phyloP scores from a whole-genome alignment of 2,329 filamentous ascomycete genomes.

The Cercospora zeina region DNA sequence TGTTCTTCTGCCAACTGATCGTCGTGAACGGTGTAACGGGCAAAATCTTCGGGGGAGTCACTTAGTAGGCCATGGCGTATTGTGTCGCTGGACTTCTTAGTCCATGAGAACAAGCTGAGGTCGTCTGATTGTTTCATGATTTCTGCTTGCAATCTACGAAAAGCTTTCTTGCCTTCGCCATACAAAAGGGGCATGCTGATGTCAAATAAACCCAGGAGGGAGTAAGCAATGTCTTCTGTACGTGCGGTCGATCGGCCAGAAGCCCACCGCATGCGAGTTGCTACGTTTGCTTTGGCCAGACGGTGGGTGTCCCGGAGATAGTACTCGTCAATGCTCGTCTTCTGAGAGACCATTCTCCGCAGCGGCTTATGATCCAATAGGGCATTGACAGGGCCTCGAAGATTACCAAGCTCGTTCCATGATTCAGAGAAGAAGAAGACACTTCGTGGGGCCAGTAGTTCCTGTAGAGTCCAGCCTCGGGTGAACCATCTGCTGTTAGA shows the following conservation, averaged over 20 bases:
- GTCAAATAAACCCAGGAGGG: conserved; percentile 41
- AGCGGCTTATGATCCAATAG: neutral
- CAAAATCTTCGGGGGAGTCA: neutral
- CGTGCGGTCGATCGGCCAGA: conserved; percentile 18
- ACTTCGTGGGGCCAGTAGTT: neutral
- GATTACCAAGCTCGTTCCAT: conserved; percentile 1
- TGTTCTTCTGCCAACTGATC: neutral
- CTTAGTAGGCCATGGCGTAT: neutral
- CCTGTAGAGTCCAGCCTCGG: neutral
- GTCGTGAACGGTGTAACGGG: neutral
- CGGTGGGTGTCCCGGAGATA: neutral
- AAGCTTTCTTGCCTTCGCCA: conserved; percentile 33
- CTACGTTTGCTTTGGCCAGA: conserved; percentile 5
- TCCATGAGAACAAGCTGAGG: conserved; percentile 10
- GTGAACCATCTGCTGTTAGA: neutral
- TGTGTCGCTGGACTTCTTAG: neutral
- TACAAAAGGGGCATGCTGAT: conserved; percentile 51
- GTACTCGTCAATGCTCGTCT: neutral
- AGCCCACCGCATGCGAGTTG: conserved; percentile 27
- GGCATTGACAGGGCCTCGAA: neutral
- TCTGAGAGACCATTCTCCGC: neutral
- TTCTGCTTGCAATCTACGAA: conserved; percentile 20
- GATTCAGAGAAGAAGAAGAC: neutral
- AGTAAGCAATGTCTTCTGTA: conserved; percentile 25
- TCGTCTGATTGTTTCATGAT: conserved; percentile 18